phyloP scores from a whole-genome alignment of 306 rosid species.

The Herpetospermum pedunculosum region DNA sequence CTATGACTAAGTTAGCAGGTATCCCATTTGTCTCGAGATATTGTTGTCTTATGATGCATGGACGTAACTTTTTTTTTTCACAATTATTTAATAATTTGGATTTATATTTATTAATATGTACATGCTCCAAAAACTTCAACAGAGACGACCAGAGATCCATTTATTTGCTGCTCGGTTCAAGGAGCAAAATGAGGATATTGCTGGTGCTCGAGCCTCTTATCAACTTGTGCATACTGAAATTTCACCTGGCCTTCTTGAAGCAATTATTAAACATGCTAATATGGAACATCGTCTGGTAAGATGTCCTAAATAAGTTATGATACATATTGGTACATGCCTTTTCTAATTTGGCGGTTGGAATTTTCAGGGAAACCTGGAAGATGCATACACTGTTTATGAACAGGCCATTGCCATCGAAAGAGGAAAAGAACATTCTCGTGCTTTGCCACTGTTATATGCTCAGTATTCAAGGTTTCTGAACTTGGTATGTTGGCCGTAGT shows the following conservation, averaged over 20 bases:
- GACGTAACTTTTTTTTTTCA: not conserved
- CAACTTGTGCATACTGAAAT: slow-evolving; percentile 86
- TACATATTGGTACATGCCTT: slow-evolving; percentile 7
- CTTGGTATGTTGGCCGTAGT: slow-evolving; percentile 49
- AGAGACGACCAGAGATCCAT: slow-evolving; percentile 96
- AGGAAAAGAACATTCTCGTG: slow-evolving; percentile 91
- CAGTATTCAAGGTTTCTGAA: slow-evolving; percentile 78
- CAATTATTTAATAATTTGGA: not conserved
- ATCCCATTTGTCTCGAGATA: not conserved
- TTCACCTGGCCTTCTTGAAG: slow-evolving; percentile 97
- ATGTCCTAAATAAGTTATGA: slow-evolving; percentile 5
- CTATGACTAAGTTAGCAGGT: not conserved
- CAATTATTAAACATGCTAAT: slow-evolving; percentile 83
- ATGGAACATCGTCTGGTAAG: slow-evolving; percentile 92
- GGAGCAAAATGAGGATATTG: slow-evolving; percentile 78
- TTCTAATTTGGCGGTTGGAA: slow-evolving; percentile 11
- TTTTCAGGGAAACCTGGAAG: slow-evolving; percentile 76
- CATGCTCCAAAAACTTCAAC: slow-evolving; percentile 17
- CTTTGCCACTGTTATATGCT: slow-evolving; percentile 67
- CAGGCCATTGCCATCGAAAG: slow-evolving; percentile 93
- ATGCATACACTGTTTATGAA: slow-evolving; percentile 68
- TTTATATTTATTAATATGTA: not conserved
- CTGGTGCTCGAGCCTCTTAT: slow-evolving; percentile 86
- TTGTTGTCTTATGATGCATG: not conserved
- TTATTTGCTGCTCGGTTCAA: slow-evolving; percentile 83